Base-by-base conservation (phyloP, 352 stramenopile genomes). In the Globisporangium barbulae region DNA sequence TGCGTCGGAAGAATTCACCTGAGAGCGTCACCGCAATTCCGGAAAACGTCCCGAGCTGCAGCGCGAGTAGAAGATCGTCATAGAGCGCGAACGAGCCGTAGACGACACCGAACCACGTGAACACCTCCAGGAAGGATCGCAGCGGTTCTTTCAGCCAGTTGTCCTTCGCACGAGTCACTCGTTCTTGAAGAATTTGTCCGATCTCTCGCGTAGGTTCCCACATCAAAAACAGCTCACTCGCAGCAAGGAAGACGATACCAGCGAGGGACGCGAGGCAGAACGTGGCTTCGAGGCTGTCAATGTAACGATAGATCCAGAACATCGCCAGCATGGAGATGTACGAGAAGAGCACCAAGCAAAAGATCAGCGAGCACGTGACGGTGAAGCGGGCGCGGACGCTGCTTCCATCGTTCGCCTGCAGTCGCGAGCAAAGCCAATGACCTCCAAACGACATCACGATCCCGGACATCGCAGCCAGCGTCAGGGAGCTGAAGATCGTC, bases 271-370 rank as follows among this genome's bases (percentile, higher is more conserved):
- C 85, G 5, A 95, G 59, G 47, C 81, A 91, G 62, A 95, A 95
- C 5, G 87, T 86, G 3, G 86, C 83, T 69, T 95, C 87, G 59
- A 95, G 89, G 54, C 78, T 92, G 56, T 91, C 81, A 39, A 93
- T 91, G 72, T 93, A 84, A 54, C 88, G 81, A 61, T 95, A 95
- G 54, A 95, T 95, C 54, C 74, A 89, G 22, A 89, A 71, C 15
- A 95, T 63, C 9, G 78, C 88, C 30, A 93, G 49, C 61, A 90
- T 79, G 12, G 83, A 88, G 2, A 76, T 75, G 53, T 89, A 95
- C 5, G 76, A 79, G 61, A 93, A 76, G 35, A 93, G 68, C 22
- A 89, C 81, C 45, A 91, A 60, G 49, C 72, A 93, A 59, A 92
- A 93, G 6, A 93, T 63, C 39, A 93, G 69, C 15, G 87, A 85